These are phyloP conservation scores for Saprolegnia diclina DNA, from an alignment of 352 stramenopile genomes.

Conservation along the genomic window DNA sequence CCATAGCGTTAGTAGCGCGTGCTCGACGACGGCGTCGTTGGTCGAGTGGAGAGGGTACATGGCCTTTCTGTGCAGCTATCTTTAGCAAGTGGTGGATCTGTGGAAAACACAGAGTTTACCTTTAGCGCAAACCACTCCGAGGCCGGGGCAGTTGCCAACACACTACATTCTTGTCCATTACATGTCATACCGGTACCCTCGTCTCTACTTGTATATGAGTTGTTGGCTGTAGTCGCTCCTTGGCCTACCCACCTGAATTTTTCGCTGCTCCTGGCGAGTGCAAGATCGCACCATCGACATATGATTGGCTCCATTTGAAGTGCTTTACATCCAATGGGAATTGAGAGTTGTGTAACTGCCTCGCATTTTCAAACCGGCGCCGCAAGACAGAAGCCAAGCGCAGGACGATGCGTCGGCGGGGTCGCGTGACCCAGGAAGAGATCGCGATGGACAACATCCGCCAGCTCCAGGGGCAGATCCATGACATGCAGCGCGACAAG, in stretches of 20 bases:
- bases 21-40: slow-evolving; percentile 12
- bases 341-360: no score
- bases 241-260: background rate
- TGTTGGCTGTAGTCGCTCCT: background rate
- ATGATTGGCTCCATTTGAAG: background rate
- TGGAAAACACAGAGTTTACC: background rate
- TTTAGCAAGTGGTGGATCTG: background rate
- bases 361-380: background rate
- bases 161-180: background rate
- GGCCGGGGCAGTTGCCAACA: background rate
- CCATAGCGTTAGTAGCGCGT: slow-evolving; percentile 11
- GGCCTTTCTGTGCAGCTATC: background rate
- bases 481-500: background rate
- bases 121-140: slow-evolving; percentile 1
- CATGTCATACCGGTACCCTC: no score
- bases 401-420: background rate
- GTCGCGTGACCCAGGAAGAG: background rate
- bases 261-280: no score
- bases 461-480: slow-evolving; percentile 1
- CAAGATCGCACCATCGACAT: background rate
- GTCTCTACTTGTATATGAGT: background rate
- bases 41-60: slow-evolving; percentile 20
- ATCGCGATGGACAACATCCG: background rate
- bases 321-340: background rate
- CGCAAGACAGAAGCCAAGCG: background rate